Percentiles rank a stretch among this genome's conserved stretches.
phyloP scores from a whole-genome alignment of 805 yeast genomes.

The Nakazawaea sp. region DNA sequence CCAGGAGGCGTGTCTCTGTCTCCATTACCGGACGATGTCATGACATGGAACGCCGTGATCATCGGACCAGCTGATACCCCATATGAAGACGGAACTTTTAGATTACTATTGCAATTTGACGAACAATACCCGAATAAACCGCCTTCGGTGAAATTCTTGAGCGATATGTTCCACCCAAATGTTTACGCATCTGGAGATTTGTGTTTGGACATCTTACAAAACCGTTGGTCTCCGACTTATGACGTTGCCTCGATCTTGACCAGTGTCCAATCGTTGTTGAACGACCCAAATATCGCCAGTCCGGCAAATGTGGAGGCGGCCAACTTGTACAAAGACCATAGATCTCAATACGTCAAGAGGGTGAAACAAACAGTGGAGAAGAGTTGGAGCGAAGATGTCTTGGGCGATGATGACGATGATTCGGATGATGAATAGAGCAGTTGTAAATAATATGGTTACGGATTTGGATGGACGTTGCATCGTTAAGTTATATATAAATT shows the following conservation, averaged over 20 bases:
- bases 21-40: conserved; percentile 93
- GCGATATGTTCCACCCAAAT: conserved; percentile 97
- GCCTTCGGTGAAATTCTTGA: conserved; percentile 82
- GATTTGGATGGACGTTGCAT: background rate
- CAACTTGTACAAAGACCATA: conserved; percentile 87
- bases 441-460: background rate
- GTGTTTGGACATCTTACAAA: conserved; percentile 92
- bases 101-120: conserved; percentile 79
- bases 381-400: conserved; percentile 83
- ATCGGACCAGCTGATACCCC: conserved; percentile 98
- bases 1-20: conserved; percentile 98
- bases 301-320: conserved; percentile 99
- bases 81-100: conserved; percentile 95
- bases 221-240: conserved; percentile 97
- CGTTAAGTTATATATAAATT: background rate
- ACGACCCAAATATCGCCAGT: conserved; percentile 93
- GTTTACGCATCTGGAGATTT: conserved; percentile 94
- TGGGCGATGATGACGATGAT: conserved; percentile 47
- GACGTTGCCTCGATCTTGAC: conserved; percentile 95
- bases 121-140: conserved; percentile 98
- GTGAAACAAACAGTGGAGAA: conserved; percentile 93
- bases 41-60: conserved; percentile 97
- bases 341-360: conserved; percentile 83
- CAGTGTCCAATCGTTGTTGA: conserved; percentile 82
- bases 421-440: conserved; percentile 24